Conservation (phyloP, 306 rosid genomes). For the Trifolium fragiferum region DNA sequence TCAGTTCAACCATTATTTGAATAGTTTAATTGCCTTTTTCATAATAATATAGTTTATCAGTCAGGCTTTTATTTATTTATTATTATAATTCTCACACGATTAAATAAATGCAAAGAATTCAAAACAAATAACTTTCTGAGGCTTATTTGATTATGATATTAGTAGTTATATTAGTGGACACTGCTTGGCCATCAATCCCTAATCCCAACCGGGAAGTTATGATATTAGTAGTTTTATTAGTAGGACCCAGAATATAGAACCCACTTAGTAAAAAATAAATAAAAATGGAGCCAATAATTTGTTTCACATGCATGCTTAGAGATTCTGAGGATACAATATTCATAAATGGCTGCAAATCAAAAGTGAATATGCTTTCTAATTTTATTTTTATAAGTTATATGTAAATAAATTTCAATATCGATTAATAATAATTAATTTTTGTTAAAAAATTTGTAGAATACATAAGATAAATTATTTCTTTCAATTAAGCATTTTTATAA, state of each 20-base stretch:
- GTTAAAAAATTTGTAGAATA: too few species aligned
- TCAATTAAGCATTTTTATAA: too few species aligned
- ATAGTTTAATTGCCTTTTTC: slow-evolving; percentile 42
- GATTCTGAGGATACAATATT: slow-evolving; percentile 37
- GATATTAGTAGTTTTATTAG: too few species aligned
- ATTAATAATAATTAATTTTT: too few species aligned
- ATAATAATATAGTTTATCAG: not conserved
- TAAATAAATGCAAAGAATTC: slow-evolving; percentile 49
- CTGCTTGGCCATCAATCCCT: slow-evolving; percentile 42
- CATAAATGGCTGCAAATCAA: not conserved
- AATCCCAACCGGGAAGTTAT: slow-evolving; percentile 39
- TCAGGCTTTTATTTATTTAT: too few species aligned
- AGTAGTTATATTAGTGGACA: not conserved
- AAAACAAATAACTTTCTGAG: slow-evolving; percentile 35
- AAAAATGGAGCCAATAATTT: slow-evolving; percentile 54
- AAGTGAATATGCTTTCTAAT: too few species aligned
- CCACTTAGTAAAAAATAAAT: slow-evolving; percentile 36
- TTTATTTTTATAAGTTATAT: too few species aligned
- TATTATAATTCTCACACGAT: not conserved
- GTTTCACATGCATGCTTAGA: slow-evolving; percentile 73
- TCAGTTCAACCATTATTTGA: slow-evolving; percentile 46
- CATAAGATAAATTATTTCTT: too few species aligned
- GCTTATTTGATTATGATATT: not conserved
- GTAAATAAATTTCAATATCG: too few species aligned
- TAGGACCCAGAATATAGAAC: slow-evolving; percentile 37